A percentile compares a stretch with the other conserved stretches of the same genome.
These are phyloP conservation scores for Akebia trifoliata DNA, from an alignment of 164 flowering plant species.

Conservation along the genomic window DNA sequence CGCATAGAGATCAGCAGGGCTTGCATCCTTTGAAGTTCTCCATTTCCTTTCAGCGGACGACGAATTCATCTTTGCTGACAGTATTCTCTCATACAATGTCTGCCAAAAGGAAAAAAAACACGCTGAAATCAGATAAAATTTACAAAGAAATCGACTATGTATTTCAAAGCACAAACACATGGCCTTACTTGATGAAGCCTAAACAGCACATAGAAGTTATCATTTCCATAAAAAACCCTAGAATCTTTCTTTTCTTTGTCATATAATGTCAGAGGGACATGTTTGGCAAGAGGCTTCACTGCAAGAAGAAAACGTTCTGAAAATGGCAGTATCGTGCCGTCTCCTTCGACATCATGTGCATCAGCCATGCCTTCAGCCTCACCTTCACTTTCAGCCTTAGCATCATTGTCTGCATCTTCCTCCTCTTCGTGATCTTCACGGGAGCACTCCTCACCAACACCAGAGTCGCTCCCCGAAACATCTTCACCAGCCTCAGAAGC, in stretches of 20 bases:
- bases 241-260: slow-evolving; percentile 44
- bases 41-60: slow-evolving; percentile 68
- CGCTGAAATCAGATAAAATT: slow-evolving; percentile 3
- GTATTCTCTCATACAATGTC: slow-evolving; percentile 88
- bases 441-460: slow-evolving; percentile 72
- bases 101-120: slow-evolving; percentile 27
- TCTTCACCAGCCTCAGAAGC: slow-evolving; percentile 72
- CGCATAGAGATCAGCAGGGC: slow-evolving; percentile 59
- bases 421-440: slow-evolving; percentile 62
- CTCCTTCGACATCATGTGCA: slow-evolving; percentile 74
- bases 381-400: slow-evolving; percentile 89
- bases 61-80: slow-evolving; percentile 77
- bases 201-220: slow-evolving; percentile 85
- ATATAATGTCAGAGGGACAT: slow-evolving; percentile 37
- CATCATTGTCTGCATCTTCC: slow-evolving; percentile 59
- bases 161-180: background rate
- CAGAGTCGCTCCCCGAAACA: slow-evolving; percentile 82
- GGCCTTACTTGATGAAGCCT: slow-evolving; percentile 88
- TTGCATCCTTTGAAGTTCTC: slow-evolving; percentile 48
- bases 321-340: slow-evolving; percentile 44
- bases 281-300: slow-evolving; percentile 78
- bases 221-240: slow-evolving; percentile 80
- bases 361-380: slow-evolving; percentile 88
- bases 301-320: slow-evolving; percentile 56
- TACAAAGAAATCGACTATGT: background rate